Base-by-base conservation (phyloP, 306 rosid species). In the Acmispon strigosus region DNA sequence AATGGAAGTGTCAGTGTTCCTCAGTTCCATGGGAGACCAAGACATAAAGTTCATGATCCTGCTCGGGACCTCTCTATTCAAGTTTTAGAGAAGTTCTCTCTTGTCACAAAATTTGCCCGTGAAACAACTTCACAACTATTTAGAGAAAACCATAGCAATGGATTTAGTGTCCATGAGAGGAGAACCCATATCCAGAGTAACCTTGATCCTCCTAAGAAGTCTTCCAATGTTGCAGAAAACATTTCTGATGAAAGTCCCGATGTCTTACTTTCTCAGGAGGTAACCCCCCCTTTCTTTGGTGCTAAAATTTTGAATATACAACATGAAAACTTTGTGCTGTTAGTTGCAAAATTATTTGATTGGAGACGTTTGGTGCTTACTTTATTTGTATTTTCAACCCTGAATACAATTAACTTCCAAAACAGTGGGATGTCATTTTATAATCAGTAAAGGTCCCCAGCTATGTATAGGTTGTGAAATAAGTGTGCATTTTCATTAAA, bases 101-200 rank as follows among this genome's bases (percentile, higher is more conserved):
- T 95, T 6, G 97, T 95, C 65, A 95, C 99, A 41, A 95, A 66
- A 86, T 95, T 95, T 89, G 97, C 99, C 58, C 95, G 97, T 15
- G 99, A 95, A 58, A 91, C 99, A 86, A 91, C 99, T 70, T 91
- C 99, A 6, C 99, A 95, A 85, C 88, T 91, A 42, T 95, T 94
- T 22, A 78, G 97, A 75, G 99, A 93, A 54, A 72, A 44, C 83
- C 90, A 90, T 58, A 75, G 58, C 73, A 83, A 95, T 81, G 99
- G 92, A 55, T 87, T 76, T 78, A 72, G 85, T 75, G 55, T 66
- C 71, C 48, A 51, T 24, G 92, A 86, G 50, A 84, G 86, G 84
- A 78, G 87, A 78, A 83, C 63, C 62, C 78, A 67, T 41, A 62
- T 53, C 69, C 82, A 82, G 62, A 72, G 80, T 81, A 14, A 84